Evolutionary conservation across 169 alveolate genomes (phyloP).

Genomic region (Cryptosporidium parvum): DNA sequence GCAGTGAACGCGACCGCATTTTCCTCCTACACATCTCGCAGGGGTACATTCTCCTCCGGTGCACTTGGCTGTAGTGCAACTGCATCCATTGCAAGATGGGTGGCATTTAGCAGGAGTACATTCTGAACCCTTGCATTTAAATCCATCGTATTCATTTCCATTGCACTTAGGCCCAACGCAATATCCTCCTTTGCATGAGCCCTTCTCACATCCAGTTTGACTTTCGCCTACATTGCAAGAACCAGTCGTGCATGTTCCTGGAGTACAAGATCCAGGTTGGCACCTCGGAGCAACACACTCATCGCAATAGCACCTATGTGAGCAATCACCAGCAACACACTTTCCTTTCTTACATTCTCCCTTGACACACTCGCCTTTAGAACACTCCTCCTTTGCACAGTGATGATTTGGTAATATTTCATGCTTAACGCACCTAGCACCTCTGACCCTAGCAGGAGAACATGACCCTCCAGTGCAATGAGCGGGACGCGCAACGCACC

Average conservation of each 20-base stretch:
- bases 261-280: constrained; percentile 37
- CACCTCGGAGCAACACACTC: constrained; percentile 56
- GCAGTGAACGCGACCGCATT: constrained; percentile 18
- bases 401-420: constrained; percentile 25
- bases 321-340: constrained; percentile 25
- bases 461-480: constrained; percentile 31
- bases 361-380: constrained; percentile 26
- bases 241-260: constrained; percentile 35
- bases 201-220: constrained; percentile 14
- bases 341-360: constrained; percentile 21
- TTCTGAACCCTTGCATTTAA: constrained; percentile 39
- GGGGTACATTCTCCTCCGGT: constrained; percentile 31
- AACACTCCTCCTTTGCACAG: constrained; percentile 36
- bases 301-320: background rate
- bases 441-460: constrained; percentile 37
- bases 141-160: constrained; percentile 26
- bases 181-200: constrained; percentile 42
- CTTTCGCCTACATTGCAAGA: constrained; percentile 10
- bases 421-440: constrained; percentile 27
- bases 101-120: constrained; percentile 51
- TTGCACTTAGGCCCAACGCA: constrained; percentile 44
- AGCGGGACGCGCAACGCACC: constrained; percentile 42
- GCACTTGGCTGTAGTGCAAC: constrained; percentile 54
- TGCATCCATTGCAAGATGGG: constrained; percentile 17
- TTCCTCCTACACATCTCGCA: constrained; percentile 55